Conservation (phyloP, 164 flowering plant genomes). For the Umbellularia californica region DNA sequence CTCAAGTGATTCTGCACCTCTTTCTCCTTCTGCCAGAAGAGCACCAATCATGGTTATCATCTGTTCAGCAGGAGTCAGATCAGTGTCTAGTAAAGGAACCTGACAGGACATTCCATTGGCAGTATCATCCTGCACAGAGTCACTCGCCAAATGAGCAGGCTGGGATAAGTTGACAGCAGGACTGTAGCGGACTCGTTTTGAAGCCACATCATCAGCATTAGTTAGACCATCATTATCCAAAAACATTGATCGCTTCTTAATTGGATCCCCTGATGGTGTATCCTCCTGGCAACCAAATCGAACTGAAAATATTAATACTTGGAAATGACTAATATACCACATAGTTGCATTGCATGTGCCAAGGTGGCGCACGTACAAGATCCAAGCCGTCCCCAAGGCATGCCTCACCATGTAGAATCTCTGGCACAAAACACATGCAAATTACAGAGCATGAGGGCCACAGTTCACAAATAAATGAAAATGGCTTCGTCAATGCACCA, state of each 20-base stretch:
- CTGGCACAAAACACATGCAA: neutral
- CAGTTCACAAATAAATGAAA: neutral
- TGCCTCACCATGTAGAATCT: neutral
- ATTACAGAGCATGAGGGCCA: neutral
- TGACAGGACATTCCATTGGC: constrained; percentile 53
- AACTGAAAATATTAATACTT: constrained; percentile 13
- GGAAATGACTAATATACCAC: neutral
- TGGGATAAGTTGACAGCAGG: constrained; percentile 21
- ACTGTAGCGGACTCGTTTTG: constrained; percentile 52
- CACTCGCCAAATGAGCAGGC: constrained; percentile 29
- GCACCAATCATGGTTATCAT: constrained; percentile 98
- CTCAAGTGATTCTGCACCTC: constrained; percentile 90
- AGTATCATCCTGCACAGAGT: constrained; percentile 41
- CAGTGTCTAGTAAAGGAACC: constrained; percentile 40
- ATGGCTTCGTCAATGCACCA: neutral
- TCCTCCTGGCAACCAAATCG: constrained; percentile 51
- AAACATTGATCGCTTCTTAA: constrained; percentile 46
- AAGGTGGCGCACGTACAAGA: neutral
- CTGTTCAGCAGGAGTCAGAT: constrained; percentile 79
- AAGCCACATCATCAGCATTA: constrained; percentile 38
- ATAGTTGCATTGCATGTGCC: neutral
- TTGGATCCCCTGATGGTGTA: constrained; percentile 43
- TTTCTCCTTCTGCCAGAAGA: constrained; percentile 91
- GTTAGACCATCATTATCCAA: constrained; percentile 42
- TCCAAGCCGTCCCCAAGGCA: neutral